Evolutionary conservation across 352 stramenopile species (phyloP), one percentile per base, ranked within the genome.

Genomic region (Phytophthora idaei): DNA sequence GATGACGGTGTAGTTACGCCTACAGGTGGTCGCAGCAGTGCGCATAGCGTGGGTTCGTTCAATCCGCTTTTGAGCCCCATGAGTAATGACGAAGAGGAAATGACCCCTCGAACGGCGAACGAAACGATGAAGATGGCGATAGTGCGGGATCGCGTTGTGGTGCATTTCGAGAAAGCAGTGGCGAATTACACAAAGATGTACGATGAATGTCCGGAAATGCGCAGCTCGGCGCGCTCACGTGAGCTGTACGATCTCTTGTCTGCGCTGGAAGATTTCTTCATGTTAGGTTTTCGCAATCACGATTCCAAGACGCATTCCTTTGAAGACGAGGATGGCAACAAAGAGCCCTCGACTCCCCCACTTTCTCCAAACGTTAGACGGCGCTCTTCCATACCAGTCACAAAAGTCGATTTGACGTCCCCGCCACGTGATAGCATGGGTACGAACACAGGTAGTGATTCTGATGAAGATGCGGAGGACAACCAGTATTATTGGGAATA

Each of bases 241-340:
- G 86, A 94, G 57, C 63, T 92, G 5, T 90, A 87, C 57, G 84
- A 89, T 67, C 67, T 94, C 31, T 49, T 94, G 8, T 84, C 75
- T 12, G 81, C 84, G 5, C 64, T 94, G 34, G 86, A 94, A 72
- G 80, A 89, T 58, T 57, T 89, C 1, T 76, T 90, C 5, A 83
- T 91, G 78, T 55, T 94, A 11, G 86, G 86, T 5, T 92, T 82
- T 63, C 67, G 61, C 10, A 69, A 73, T 44, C 58, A 71, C 7
- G 55, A 69, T 57, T 63, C 39, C 17, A 69, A 52, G 25, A 14
- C 37, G 17, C 37, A 21, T 31, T 57, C 12, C 2, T 70, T 50
- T 60, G 64, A 77, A 63, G 60, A 77, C 29, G 61, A 74, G 32
- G 46, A 49, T 59, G 57, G 53, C 10, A 47, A 31, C 41, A 60